phyloP scores from a whole-genome alignment of 192 early-diverging fungal genomes.

The Gryganskiella cystojenkinii region DNA sequence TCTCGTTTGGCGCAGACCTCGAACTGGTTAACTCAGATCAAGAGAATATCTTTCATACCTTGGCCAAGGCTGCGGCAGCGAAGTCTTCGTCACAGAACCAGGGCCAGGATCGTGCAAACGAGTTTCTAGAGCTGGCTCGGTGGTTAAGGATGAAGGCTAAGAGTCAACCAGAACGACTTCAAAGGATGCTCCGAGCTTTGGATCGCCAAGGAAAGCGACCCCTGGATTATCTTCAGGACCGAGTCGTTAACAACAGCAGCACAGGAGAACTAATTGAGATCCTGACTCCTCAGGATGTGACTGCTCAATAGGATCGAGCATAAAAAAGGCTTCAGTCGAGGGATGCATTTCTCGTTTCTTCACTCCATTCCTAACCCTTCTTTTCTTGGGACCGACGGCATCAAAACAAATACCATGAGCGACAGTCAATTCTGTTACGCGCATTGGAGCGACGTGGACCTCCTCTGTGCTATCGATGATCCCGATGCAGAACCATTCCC shows the following conservation, averaged over 20 bases:
- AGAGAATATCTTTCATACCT: constrained; percentile 41
- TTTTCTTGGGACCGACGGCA: not conserved
- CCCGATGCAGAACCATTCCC: constrained; percentile 35
- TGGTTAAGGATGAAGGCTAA: constrained; percentile 25
- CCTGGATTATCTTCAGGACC: constrained; percentile 6
- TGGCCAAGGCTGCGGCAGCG: constrained; percentile 11
- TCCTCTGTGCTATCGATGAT: constrained; percentile 30
- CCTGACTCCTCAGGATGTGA: not conserved
- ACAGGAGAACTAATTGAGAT: too few relatives aligned
- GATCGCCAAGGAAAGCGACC: constrained; percentile 25
- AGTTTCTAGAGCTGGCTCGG: constrained; percentile 14
- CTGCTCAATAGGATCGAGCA: too few relatives aligned
- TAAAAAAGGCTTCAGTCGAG: too few relatives aligned
- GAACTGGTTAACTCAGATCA: constrained; percentile 15
- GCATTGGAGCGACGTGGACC: constrained; percentile 40
- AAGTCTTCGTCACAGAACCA: not conserved
- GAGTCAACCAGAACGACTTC: not conserved
- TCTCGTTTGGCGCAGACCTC: constrained; percentile 31
- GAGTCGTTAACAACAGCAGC: too few relatives aligned
- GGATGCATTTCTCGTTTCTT: not conserved
- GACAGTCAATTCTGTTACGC: constrained; percentile 43
- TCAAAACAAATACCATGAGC: constrained; percentile 21
- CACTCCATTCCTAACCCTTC: not conserved
- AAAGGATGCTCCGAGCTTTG: constrained; percentile 12
- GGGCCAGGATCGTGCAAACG: not conserved